These are phyloP conservation scores for Nakazawaea siamensis DNA, from an alignment of 805 yeast genomes.

Conservation along the genomic window DNA sequence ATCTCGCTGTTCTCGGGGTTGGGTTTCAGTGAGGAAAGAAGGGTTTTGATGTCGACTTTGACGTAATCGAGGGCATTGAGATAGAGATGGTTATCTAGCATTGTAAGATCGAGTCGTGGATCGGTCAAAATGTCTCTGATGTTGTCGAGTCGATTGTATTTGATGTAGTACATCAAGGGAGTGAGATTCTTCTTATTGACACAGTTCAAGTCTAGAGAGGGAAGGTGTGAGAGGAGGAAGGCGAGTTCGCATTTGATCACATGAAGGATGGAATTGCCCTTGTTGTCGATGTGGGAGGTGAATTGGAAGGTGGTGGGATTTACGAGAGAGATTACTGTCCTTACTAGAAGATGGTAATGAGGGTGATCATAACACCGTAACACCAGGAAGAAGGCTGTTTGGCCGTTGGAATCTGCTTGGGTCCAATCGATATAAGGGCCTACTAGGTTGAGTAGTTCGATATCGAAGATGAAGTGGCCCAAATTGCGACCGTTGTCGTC, in stretches of 20 bases:
- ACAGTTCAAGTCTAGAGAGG: conserved; percentile 46
- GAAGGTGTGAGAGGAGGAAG: conserved; percentile 27
- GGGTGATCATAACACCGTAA: conserved; percentile 77
- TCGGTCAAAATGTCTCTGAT: conserved; percentile 42
- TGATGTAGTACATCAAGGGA: conserved; percentile 65
- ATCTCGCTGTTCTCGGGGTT: conserved; percentile 17
- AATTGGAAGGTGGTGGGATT: no score
- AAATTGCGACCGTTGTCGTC: conserved; percentile 52
- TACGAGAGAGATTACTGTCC: no score
- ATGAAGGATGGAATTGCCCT: conserved; percentile 75
- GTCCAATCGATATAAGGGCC: conserved; percentile 68
- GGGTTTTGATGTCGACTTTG: conserved; percentile 22
- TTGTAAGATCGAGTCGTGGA: conserved; percentile 35
- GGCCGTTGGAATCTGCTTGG: conserved; percentile 50
- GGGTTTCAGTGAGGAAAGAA: conserved; percentile 8
- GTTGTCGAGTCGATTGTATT: conserved; percentile 59
- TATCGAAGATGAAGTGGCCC: conserved; percentile 66
- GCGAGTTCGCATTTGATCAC: conserved; percentile 46
- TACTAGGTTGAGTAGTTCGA: conserved; percentile 38
- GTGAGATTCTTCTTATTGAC: conserved; percentile 51
- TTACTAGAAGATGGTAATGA: conserved; percentile 43
- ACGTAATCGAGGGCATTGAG: conserved; percentile 39
- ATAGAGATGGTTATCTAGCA: conserved; percentile 20
- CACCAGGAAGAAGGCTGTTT: conserved; percentile 72
- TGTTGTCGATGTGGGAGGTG: conserved; percentile 65